These are phyloP conservation scores for Phialocephala sp. DNA, from an alignment of 2,329 filamentous ascomycete genomes.

Conservation along the genomic window DNA sequence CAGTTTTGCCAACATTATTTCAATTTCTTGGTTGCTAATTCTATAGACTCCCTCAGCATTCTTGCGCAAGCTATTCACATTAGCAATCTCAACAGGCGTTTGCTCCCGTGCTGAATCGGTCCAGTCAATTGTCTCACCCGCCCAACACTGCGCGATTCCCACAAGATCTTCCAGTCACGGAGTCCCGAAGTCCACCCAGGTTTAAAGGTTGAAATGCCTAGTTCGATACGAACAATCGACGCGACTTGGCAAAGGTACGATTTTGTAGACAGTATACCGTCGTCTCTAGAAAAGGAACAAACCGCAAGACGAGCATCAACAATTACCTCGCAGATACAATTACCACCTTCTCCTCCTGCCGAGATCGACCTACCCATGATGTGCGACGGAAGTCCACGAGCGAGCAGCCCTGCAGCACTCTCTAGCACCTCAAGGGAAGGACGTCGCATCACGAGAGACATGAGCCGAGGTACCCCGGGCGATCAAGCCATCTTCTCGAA, in stretches of 20 bases:
- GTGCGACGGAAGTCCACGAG: constrained; percentile 25
- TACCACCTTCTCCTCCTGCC: constrained; percentile 40
- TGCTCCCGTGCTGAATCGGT: constrained; percentile 3
- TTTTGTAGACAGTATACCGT: constrained; percentile 8
- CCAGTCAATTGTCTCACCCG: constrained; percentile 1
- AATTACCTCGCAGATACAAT: constrained; percentile 17
- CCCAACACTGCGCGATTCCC: background rate
- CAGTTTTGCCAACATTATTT: constrained; percentile 2
- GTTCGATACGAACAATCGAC: constrained; percentile 25
- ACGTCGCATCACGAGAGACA: constrained; percentile 35
- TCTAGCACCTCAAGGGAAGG: constrained; percentile 28
- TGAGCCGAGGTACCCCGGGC: constrained; percentile 40
- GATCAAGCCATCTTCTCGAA: constrained; percentile 37
- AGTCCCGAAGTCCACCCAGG: background rate
- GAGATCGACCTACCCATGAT: constrained; percentile 32
- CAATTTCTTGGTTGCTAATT: background rate
- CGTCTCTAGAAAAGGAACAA: constrained; percentile 6
- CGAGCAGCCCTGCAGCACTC: constrained; percentile 23
- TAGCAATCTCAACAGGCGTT: background rate
- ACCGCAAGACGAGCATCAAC: background rate
- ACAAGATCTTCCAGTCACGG: background rate
- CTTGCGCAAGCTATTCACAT: background rate
- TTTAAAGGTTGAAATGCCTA: constrained; percentile 19
- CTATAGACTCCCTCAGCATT: background rate
- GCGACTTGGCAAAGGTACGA: constrained; percentile 28